Base-by-base conservation (phyloP, 2,329 filamentous ascomycete species). In the Basipetospora chlamydospora region DNA sequence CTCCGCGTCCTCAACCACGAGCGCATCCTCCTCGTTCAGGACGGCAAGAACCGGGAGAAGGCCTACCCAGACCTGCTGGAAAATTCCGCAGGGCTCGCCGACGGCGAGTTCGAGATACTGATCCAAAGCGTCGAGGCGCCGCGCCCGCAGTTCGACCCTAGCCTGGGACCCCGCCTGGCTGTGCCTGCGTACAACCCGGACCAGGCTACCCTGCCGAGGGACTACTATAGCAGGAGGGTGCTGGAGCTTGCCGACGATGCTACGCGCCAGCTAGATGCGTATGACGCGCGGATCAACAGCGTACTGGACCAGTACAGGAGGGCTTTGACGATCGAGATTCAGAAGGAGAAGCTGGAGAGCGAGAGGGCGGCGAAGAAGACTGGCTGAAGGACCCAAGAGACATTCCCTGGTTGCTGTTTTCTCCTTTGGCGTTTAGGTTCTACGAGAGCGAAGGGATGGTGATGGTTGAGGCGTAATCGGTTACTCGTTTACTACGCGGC, bases 181-280 rank as follows among this genome's bases (percentile, higher is more conserved):
- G n/a, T n/a, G n/a, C n/a, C n/a, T n/a, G n/a, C n/a, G n/a, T n/a
- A n/a, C n/a, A n/a, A n/a, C n/a, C n/a, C n/a, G n/a, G n/a, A n/a
- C n/a, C n/a, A n/a, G n/a, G n/a, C n/a, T n/a, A n/a, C n/a, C n/a
- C n/a, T 32, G 12, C 15, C 32, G 17, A 35, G 41, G 12, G 41
- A 42, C 17, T 16, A 31, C 9, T 33, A 23, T 18, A 33, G 26
- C 20, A 32, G 34, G 12, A 32, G 31, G 13, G 33, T 37, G 12
- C 20, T 38, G 18, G 31, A 31, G 7, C 26, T 42, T 12, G 39
- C 33, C 9, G 41, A 42, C 30, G 34, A 41, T 29, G 32, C 38
- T n/a, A 15, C 37, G 18, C 21, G 11, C 10, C 38, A 40, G 26
- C 32, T 42, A 12, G 35, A 42, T 29, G 41, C 32, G 17, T 42